These are phyloP conservation scores for Albatrellus sp. DNA, from an alignment of 1,284 basidiomycete genomes.

Conservation along the genomic window DNA sequence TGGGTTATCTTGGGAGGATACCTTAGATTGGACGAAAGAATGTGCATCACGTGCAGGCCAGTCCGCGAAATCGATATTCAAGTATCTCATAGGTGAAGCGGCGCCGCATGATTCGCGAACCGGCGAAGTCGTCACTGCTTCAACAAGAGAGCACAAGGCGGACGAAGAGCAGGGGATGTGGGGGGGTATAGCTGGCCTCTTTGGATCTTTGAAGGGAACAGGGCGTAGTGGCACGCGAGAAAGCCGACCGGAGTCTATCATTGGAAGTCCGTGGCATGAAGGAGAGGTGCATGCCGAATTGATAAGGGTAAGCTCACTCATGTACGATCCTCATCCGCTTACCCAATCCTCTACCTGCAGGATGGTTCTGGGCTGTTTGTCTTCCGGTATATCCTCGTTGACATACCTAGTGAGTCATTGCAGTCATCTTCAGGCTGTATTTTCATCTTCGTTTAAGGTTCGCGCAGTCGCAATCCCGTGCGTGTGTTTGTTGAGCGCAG, in stretches of 20 bases:
- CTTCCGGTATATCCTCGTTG: conserved; percentile 65
- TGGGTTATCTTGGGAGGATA: conserved; percentile 42
- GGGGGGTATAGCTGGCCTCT: conserved; percentile 53
- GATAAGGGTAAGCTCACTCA: conserved; percentile 38
- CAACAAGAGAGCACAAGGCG: conserved; percentile 16
- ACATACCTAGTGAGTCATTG: conserved; percentile 57
- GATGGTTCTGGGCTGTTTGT: conserved; percentile 67
- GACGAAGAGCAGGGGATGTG: conserved; percentile 25
- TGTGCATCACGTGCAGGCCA: conserved; percentile 27
- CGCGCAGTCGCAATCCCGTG: conserved; percentile 45
- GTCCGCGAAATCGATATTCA: conserved; percentile 43
- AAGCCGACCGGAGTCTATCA: conserved; percentile 16
- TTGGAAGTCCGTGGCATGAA: conserved; percentile 45
- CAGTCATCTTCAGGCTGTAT: not conserved
- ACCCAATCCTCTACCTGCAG: conserved; percentile 23
- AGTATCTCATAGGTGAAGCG: conserved; percentile 54
- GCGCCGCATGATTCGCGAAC: conserved; percentile 20
- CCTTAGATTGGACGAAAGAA: conserved; percentile 31
- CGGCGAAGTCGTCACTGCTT: conserved; percentile 17
- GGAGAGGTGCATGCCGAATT: conserved; percentile 73
- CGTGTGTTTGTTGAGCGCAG: conserved; percentile 62
- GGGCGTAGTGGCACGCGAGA: conserved; percentile 23
- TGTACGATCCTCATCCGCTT: conserved; percentile 7
- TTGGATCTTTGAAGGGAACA: conserved; percentile 47
- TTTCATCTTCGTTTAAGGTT: conserved; percentile 30